Base-by-base conservation (phyloP, 306 rosid species). In the Prunus mongolica region DNA sequence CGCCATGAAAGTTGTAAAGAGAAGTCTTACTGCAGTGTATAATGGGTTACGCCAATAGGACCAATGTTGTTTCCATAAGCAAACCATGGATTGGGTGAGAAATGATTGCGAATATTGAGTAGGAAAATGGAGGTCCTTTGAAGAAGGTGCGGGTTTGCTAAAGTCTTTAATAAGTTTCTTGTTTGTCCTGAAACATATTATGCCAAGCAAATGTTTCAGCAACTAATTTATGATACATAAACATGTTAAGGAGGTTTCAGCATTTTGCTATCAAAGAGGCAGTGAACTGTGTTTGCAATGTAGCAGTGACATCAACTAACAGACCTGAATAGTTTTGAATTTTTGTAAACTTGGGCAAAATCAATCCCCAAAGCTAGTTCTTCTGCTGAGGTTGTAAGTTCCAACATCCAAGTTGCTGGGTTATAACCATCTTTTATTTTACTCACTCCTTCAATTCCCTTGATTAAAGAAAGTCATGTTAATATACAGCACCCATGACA, bases 31-130 rank as follows among this genome's bases (percentile, higher is more conserved):
- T 0, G 88, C 87, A 20, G 88, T 89, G 69, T 91, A 89, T 13
- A 82, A 74, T 0, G 93, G 97, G 73, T 91, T 89, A 14, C 91
- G 82, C 94, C 92, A 86, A 52, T 82, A 86, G 8, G 92, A 89
- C 94, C 87, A 86, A 67, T 82, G 88, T 61, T 89, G 97, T 68
- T 89, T 89, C 91, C 94, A 87, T 27, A 89, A 84, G 65, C 94
- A 89, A 51, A 91, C 92, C 62, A 83, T 71, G 73, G 80, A 86
- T 80, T 87, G 91, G 12, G 67, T 71, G 65, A 57, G 62, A 77
- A 87, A 84, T 76, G 97, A 44, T 51, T 81, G 87, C 4, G 92
- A 80, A 82, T 70, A 86, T 73, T 75, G 76, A 18, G 88, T 79
- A 2, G 88, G 71, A 72, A 89, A 89, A 71, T 80, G 54, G 71